phyloP scores from a whole-genome alignment of 441 rosid species.

The Aleurites moluccanus region DNA sequence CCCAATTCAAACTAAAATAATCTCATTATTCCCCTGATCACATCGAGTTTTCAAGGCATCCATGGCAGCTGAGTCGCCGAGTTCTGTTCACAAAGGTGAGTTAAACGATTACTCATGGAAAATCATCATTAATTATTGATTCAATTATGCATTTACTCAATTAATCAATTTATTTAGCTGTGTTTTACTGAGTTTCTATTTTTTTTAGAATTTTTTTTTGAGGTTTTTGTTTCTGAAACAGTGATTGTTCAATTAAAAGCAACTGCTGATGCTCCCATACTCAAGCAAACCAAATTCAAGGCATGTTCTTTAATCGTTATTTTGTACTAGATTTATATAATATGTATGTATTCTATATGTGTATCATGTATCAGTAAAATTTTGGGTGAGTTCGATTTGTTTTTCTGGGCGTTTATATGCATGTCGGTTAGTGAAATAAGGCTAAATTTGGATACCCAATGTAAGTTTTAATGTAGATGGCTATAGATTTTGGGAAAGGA shows the following conservation, averaged over 20 bases:
- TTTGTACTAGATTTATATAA: neutral
- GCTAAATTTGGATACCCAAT: neutral
- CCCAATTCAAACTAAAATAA: too few relatives aligned
- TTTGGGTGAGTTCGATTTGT: too few relatives aligned
- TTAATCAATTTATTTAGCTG: too few relatives aligned
- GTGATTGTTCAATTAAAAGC: conserved; percentile 91
- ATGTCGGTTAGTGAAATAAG: conserved; percentile 6
- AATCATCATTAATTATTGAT: neutral
- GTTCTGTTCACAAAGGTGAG: conserved; percentile 52
- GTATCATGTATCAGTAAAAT: neutral
- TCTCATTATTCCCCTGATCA: neutral
- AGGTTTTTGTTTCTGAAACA: conserved; percentile 27
- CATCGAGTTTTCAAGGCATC: neutral
- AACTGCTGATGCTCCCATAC: conserved; percentile 87
- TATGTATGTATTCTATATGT: neutral
- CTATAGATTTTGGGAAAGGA: neutral
- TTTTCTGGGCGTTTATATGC: too few relatives aligned
- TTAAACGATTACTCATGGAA: neutral
- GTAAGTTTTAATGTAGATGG: neutral
- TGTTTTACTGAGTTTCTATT: too few relatives aligned
- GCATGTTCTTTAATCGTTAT: conserved; percentile 25
- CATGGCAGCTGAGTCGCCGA: conserved; percentile 39
- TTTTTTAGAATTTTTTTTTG: neutral
- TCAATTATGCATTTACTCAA: too few relatives aligned
- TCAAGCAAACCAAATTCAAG: conserved; percentile 92